phyloP scores from a whole-genome alignment of 2,329 filamentous ascomycete genomes.

The Ceratocystis cacaofunesta region DNA sequence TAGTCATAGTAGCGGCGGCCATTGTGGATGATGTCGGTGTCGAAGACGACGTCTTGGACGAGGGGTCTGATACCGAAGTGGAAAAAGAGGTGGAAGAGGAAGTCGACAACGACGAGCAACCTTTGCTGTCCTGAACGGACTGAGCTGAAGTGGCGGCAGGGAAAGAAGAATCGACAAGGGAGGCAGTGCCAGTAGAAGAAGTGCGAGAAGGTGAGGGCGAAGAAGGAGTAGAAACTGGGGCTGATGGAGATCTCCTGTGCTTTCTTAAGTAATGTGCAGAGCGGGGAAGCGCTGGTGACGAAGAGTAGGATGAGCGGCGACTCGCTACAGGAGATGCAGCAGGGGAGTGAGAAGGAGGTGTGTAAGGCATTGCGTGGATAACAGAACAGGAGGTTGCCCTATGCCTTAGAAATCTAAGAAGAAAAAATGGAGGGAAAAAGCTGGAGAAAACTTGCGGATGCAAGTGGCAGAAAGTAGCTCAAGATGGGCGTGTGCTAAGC shows the following conservation, averaged over 20 bases:
- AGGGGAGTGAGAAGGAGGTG: conserved; percentile 58
- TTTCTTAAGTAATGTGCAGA: conserved; percentile 52
- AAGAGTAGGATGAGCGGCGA: conserved; percentile 40
- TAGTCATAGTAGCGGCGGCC: conserved; percentile 16
- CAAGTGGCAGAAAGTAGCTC: neutral
- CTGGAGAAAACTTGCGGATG: neutral
- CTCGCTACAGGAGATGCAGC: conserved; percentile 44
- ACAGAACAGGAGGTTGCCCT: conserved; percentile 1
- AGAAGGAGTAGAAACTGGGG: conserved; percentile 4
- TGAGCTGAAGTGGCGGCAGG: conserved; percentile 7
- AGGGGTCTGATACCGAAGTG: conserved; percentile 7
- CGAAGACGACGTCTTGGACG: conserved; percentile 3
- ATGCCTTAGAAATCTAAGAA: neutral
- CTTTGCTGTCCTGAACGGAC: conserved; percentile 10
- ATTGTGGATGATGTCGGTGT: conserved; percentile 14
- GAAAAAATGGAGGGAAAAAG: neutral
- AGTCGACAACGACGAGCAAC: conserved; percentile 4
- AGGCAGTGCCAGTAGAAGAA: neutral
- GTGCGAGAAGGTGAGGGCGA: conserved; percentile 10
- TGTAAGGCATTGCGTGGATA: conserved; percentile 58
- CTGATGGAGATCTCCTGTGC: conserved; percentile 44
- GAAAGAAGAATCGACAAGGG: conserved; percentile 8
- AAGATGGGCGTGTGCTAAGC: neutral
- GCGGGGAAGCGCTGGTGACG: conserved; percentile 42
- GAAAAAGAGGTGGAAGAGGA: conserved; percentile 10